These are phyloP conservation scores for Colletotrichum tropicicola DNA, from an alignment of 2,329 filamentous ascomycete species.

Conservation along the genomic window DNA sequence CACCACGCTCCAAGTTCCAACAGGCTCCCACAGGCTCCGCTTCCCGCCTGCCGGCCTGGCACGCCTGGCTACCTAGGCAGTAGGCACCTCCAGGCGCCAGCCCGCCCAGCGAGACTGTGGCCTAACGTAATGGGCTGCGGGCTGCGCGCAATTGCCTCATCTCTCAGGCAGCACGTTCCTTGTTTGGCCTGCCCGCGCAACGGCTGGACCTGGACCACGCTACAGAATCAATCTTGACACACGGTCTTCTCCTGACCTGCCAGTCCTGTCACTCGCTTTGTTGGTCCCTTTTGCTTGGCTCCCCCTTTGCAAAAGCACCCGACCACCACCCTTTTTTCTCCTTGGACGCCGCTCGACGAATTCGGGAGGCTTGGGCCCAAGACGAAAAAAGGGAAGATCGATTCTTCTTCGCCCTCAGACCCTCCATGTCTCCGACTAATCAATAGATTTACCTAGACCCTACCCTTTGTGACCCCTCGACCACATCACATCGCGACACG, in stretches of 20 bases:
- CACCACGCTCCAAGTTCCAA: no score
- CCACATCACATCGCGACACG: slow-evolving; percentile 19
- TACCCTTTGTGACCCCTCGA: slow-evolving; percentile 18
- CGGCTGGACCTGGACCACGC: slow-evolving; percentile 25
- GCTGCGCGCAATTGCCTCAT: slow-evolving; percentile 9
- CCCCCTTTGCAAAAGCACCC: slow-evolving; percentile 27
- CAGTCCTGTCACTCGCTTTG: slow-evolving; percentile 20
- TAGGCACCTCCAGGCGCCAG: no score
- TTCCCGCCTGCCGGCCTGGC: no score
- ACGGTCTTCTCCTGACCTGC: slow-evolving; percentile 28
- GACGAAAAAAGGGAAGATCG: slow-evolving; percentile 19
- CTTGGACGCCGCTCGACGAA: slow-evolving; percentile 29
- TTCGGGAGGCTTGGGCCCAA: slow-evolving; percentile 21
- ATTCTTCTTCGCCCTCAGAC: slow-evolving; percentile 5
- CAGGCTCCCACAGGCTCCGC: background rate
- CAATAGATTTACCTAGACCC: slow-evolving; percentile 22
- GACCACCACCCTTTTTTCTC: slow-evolving; percentile 7
- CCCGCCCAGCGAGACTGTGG: no score
- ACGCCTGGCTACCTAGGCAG: background rate
- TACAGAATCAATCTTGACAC: slow-evolving; percentile 30
- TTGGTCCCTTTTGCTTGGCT: slow-evolving; percentile 23
- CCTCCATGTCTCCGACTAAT: slow-evolving; percentile 24
- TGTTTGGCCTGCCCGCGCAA: slow-evolving; percentile 13
- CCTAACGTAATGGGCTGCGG: slow-evolving; percentile 19
- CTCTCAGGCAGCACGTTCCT: slow-evolving; percentile 17